A percentile compares a stretch with the other conserved stretches of the same genome.
phyloP scores from a whole-genome alignment of 441 rosid species.

The Aquilaria agallochum region DNA sequence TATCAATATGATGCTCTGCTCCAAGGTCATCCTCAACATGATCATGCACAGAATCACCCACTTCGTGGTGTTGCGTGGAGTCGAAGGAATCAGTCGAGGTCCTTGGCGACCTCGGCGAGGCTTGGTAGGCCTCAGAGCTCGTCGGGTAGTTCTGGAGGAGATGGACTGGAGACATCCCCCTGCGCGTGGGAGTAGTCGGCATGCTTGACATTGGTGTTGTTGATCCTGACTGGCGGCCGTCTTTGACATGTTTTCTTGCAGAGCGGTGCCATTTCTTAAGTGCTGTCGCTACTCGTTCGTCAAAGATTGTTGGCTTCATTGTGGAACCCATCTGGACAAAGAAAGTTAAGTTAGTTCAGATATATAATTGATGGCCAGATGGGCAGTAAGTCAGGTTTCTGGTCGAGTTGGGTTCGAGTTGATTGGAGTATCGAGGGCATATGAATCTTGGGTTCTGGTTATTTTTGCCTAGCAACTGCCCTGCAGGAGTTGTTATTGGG shows the following conservation, averaged over 20 bases:
- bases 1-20: conserved; percentile 37
- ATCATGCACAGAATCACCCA: too few relatives aligned
- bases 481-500: too few relatives aligned
- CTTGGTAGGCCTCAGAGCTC: conserved; percentile 40
- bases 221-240: conserved; percentile 44
- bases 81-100: too few relatives aligned
- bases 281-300: conserved; percentile 72
- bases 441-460: too few relatives aligned
- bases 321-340: conserved; percentile 76
- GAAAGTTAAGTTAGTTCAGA: not conserved
- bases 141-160: conserved; percentile 53
- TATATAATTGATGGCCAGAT: too few relatives aligned
- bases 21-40: not conserved
- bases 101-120: conserved; percentile 15
- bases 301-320: conserved; percentile 85
- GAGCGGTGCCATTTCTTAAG: conserved; percentile 79
- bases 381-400: too few relatives aligned
- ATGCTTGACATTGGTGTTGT: conserved; percentile 62
- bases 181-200: conserved; percentile 55
- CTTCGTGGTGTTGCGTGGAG: too few relatives aligned
- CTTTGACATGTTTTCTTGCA: conserved; percentile 67
- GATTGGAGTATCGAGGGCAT: too few relatives aligned
- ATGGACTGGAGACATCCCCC: conserved; percentile 78
- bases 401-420: too few relatives aligned
- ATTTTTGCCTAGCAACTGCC: too few relatives aligned